Conservation (phyloP, 2,329 filamentous ascomycete species). For the Talaromyces verruculosus region DNA sequence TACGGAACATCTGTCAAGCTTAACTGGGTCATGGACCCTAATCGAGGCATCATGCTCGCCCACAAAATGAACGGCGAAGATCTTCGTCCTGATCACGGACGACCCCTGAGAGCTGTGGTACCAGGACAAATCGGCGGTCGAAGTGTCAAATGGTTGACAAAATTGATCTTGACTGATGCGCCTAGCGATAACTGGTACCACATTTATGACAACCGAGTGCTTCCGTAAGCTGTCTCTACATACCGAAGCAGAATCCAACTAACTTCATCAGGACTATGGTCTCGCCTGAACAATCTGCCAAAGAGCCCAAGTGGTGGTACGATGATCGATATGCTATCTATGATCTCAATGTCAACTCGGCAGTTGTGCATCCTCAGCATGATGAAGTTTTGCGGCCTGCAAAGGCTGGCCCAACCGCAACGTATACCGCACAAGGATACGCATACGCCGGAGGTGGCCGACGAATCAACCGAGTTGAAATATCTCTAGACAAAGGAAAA, state of each 20-base stretch:
- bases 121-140: constrained; percentile 89
- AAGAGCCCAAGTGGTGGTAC: constrained; percentile 74
- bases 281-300: constrained; percentile 70
- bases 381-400: constrained; percentile 63
- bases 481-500: constrained; percentile 79
- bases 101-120: constrained; percentile 77
- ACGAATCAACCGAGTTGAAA: constrained; percentile 75
- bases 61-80: constrained; percentile 87
- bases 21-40: constrained; percentile 82
- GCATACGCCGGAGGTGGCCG: constrained; percentile 87
- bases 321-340: constrained; percentile 93
- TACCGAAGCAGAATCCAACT: neutral
- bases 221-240: constrained; percentile 57
- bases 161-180: constrained; percentile 70
- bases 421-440: constrained; percentile 73
- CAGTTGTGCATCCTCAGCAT: constrained; percentile 75
- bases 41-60: constrained; percentile 80
- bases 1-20: constrained; percentile 88
- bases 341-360: constrained; percentile 84
- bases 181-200: constrained; percentile 96
- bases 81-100: constrained; percentile 80
- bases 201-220: constrained; percentile 86
- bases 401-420: constrained; percentile 41
- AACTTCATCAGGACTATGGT: constrained; percentile 63
- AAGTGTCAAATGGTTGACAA: constrained; percentile 91